Evolutionary conservation across 495 filamentous ascomycete genomes (phyloP).

Genomic region (Baudoinia panamericana): DNA sequence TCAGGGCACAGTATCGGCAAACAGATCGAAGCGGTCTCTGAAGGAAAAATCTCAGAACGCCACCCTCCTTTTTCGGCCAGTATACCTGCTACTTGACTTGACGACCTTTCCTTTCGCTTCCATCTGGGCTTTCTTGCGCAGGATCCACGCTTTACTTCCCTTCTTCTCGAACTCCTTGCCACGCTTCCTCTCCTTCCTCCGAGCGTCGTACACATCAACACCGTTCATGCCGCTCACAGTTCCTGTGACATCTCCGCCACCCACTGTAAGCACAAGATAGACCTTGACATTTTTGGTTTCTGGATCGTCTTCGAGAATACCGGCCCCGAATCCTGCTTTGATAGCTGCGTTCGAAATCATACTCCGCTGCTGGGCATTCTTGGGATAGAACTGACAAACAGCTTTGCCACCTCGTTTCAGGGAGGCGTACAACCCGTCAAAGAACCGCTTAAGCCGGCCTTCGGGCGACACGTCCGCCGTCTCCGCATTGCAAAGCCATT

Average conservation of each 20-base stretch:
- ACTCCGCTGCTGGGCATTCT: conserved; percentile 76
- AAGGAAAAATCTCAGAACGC: conserved; percentile 42
- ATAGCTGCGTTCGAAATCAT: conserved; percentile 87
- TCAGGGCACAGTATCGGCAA: too few species aligned
- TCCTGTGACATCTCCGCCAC: conserved; percentile 54
- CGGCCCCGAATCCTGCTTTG: conserved; percentile 88
- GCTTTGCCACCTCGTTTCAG: conserved; percentile 76
- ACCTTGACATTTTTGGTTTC: conserved; percentile 90
- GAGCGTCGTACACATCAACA: conserved; percentile 67
- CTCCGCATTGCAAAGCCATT: conserved; percentile 97
- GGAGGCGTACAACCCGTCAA: conserved; percentile 78
- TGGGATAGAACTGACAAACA: conserved; percentile 95
- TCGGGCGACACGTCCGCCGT: conserved; percentile 64
- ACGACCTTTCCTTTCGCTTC: conserved; percentile 86
- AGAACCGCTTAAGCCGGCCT: conserved; percentile 69
- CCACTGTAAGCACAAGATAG: conserved; percentile 88
- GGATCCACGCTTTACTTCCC: conserved; percentile 78
- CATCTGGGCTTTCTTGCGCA: conserved; percentile 93
- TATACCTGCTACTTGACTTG: conserved; percentile 81
- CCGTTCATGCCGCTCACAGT: conserved; percentile 67
- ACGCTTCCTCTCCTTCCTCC: conserved; percentile 38
- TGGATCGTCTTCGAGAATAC: conserved; percentile 85
- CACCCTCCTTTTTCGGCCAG: conserved; percentile 67
- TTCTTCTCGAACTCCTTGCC: conserved; percentile 41
- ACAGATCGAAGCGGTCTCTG: background rate